Evolutionary conservation across 192 early-diverging fungal species (phyloP).

Genomic region (Backusella psychrophila): DNA sequence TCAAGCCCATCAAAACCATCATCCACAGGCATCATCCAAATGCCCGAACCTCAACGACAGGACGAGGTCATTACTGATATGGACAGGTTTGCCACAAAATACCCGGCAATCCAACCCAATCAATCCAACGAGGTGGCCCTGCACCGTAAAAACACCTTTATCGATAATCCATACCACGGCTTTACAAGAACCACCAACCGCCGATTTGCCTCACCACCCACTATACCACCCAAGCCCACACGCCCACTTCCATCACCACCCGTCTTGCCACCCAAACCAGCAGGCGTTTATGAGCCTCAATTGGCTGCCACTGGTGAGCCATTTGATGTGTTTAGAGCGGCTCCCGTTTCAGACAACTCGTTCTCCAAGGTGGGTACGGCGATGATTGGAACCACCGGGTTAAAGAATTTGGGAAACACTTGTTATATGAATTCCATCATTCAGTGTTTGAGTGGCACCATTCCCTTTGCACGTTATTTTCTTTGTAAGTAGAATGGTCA

Average conservation of each 20-base stretch:
- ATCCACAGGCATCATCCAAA: neutral
- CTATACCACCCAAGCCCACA: constrained; percentile 38
- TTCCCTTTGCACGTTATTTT: constrained; percentile 71
- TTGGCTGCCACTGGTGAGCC: neutral
- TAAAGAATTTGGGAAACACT: constrained; percentile 83
- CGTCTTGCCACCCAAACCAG: neutral
- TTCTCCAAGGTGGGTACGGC: constrained; percentile 42
- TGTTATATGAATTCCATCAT: constrained; percentile 87
- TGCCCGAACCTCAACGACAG: constrained; percentile 12
- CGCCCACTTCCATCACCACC: constrained; percentile 38
- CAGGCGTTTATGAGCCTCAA: neutral
- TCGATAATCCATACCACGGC: constrained; percentile 55
- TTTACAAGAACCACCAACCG: constrained; percentile 40
- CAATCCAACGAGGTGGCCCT: constrained; percentile 10
- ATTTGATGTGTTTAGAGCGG: neutral
- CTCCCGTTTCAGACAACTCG: constrained; percentile 18
- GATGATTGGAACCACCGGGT: constrained; percentile 61
- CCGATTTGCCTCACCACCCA: constrained; percentile 22
- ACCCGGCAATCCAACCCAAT: constrained; percentile 19
- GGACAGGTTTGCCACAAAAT: neutral
- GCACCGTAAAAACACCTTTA: constrained; percentile 47
- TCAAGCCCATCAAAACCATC: neutral
- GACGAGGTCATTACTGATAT: neutral
- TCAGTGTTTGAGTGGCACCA: constrained; percentile 73
- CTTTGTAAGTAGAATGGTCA: constrained; percentile 19